Conservation (phyloP, 257 asterid genomes). For the Rubia yunnanensis region DNA sequence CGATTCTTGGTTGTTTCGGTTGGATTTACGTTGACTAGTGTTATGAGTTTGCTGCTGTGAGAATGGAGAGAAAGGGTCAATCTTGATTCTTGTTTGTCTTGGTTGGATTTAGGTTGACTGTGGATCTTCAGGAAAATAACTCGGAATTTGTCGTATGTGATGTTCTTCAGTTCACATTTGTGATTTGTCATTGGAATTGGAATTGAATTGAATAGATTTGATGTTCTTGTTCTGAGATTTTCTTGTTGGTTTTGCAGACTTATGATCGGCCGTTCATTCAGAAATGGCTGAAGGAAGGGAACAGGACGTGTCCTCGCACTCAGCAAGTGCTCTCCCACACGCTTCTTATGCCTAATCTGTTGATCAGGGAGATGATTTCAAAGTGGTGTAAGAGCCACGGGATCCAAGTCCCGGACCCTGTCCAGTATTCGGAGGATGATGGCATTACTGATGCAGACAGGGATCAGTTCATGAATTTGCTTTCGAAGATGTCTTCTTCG, state of each 20-base stretch:
- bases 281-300: conserved; percentile 79
- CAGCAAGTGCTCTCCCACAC: conserved; percentile 81
- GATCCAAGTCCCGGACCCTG: conserved; percentile 42
- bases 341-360: conserved; percentile 60
- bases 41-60: not conserved
- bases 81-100: not conserved
- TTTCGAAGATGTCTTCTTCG: conserved; percentile 44
- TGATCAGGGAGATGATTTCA: conserved; percentile 52
- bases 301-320: conserved; percentile 76
- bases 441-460: conserved; percentile 52
- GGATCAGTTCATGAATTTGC: conserved; percentile 45
- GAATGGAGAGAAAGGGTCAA: not conserved
- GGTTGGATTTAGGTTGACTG: not conserved
- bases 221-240: conserved; percentile 7
- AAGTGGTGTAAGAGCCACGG: conserved; percentile 74
- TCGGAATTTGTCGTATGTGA: not conserved
- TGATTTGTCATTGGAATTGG: conserved; percentile 1
- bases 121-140: not conserved
- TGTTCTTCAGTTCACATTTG: not conserved
- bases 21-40: not conserved
- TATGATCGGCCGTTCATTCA: conserved; percentile 75
- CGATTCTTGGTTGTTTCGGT: not conserved
- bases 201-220: not conserved
- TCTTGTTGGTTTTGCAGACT: conserved; percentile 49
- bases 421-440: conserved; percentile 33